Base-by-base conservation (phyloP, 331 rosid species). In the Prunus yedoensis region DNA sequence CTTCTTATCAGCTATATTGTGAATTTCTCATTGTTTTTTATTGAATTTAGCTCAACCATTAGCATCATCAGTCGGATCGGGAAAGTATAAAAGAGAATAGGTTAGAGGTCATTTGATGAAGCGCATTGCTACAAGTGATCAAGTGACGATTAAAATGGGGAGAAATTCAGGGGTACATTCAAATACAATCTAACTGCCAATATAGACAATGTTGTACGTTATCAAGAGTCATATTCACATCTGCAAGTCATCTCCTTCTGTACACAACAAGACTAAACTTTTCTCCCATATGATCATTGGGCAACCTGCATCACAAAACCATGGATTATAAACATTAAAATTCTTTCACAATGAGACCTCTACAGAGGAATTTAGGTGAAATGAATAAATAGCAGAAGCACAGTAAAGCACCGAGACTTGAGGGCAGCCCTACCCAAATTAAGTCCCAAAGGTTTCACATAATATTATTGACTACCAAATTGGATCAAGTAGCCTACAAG, bases 201-300 rank as follows among this genome's bases (percentile, higher is more conserved):
- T 18, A 45, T 46, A 58, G 45, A 16, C 47, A 41, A 32, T 3
- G 47, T 32, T 8, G 17, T n/a, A 30, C 8, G 0, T 32, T 30
- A 63, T 32, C 68, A 8, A 23, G 16, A 17, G 25, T 27, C 60
- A 21, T 3, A 20, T 57, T 17, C 10, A 17, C 32, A 62, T 41
- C 12, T n/a, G 58, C 79, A 54, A 6, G 1, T 66, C 66, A 56
- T 56, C 69, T 68, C 13, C 20, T 46, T 27, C 60, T 10, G 41
- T 23, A 51, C 79, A 54, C 30, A 35, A 54, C 15, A 35, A 30
- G 38, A 79, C 71, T 72, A 49, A 23, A 28, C 16, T 21, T 3
- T 17, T 30, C 35, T 58, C 74, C 71, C n/a, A 0, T 27, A 30
- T 47, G 61, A 61, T 68, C 79, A 74, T 18, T 67, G 83, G 47